A percentile compares a stretch with the other conserved stretches of the same genome.
These are phyloP conservation scores for Exophiala bonariae DNA, from an alignment of 2,329 filamentous ascomycete genomes.

Conservation along the genomic window DNA sequence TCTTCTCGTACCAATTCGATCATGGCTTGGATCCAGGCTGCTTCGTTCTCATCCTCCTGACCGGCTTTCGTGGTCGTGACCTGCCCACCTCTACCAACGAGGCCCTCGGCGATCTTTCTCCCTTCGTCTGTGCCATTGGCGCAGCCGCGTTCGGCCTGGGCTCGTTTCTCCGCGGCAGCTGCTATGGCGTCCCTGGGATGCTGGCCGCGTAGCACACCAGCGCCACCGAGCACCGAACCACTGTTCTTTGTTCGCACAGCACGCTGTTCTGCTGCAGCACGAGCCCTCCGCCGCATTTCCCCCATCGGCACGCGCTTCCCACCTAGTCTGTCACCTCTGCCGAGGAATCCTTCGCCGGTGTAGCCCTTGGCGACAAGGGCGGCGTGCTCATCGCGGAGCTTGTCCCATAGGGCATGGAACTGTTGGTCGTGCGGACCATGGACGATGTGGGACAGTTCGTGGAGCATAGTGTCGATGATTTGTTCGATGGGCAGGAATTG, in stretches of 20 bases:
- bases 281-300: slow-evolving; percentile 73
- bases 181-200: slow-evolving; percentile 73
- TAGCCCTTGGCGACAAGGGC: slow-evolving; percentile 77
- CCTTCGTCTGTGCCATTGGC: slow-evolving; percentile 69
- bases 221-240: slow-evolving; percentile 72
- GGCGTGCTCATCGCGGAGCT: slow-evolving; percentile 82
- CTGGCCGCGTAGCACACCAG: slow-evolving; percentile 54
- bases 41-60: slow-evolving; percentile 84
- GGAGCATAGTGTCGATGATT: slow-evolving; percentile 86
- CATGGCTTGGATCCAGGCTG: slow-evolving; percentile 79
- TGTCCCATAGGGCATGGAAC: slow-evolving; percentile 86
- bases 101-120: slow-evolving; percentile 65
- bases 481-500: slow-evolving; percentile 80
- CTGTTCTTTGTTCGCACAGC: slow-evolving; percentile 57
- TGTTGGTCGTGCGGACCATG: slow-evolving; percentile 78
- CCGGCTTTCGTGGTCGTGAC: slow-evolving; percentile 83
- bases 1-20: slow-evolving; percentile 88
- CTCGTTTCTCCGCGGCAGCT: slow-evolving; percentile 68
- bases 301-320: slow-evolving; percentile 64
- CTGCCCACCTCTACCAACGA: slow-evolving; percentile 60
- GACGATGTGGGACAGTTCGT: slow-evolving; percentile 87
- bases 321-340: slow-evolving; percentile 72
- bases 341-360: slow-evolving; percentile 85
- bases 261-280: slow-evolving; percentile 72
- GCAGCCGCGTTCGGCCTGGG: slow-evolving; percentile 70